Percentiles rank a stretch among this genome's conserved stretches.
Evolutionary conservation across 257 asterid genomes (phyloP).

Genomic region (Solanum tarapatanum): DNA sequence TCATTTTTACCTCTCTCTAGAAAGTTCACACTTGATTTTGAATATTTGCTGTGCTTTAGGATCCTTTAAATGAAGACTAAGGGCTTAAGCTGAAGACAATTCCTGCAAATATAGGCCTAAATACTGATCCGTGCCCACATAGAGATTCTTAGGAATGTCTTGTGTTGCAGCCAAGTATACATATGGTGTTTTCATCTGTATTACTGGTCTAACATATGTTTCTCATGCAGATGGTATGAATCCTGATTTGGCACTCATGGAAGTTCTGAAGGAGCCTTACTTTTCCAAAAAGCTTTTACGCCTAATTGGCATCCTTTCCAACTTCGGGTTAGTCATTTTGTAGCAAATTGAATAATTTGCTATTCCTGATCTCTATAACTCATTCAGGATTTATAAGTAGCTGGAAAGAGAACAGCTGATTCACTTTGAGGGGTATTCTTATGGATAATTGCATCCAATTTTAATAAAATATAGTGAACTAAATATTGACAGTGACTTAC

Average conservation of each 20-base stretch:
- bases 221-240: slow-evolving; percentile 44
- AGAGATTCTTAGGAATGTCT: background rate
- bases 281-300: slow-evolving; percentile 72
- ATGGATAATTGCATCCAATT: background rate
- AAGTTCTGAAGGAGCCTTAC: slow-evolving; percentile 63
- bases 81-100: background rate
- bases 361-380: background rate
- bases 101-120: background rate
- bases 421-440: background rate
- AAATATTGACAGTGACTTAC: background rate
- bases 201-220: slow-evolving; percentile 5
- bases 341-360: background rate
- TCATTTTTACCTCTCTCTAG: background rate
- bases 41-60: background rate
- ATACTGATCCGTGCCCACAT: background rate
- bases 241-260: slow-evolving; percentile 51
- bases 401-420: background rate
- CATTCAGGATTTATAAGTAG: background rate
- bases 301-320: slow-evolving; percentile 62
- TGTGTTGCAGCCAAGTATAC: background rate
- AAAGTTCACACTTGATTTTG: background rate
- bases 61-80: background rate
- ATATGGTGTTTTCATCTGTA: background rate
- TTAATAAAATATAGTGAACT: background rate
- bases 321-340: slow-evolving; percentile 47